Base-by-base conservation (phyloP, 345 rosid genomes). In the Rhizophora mangle region DNA sequence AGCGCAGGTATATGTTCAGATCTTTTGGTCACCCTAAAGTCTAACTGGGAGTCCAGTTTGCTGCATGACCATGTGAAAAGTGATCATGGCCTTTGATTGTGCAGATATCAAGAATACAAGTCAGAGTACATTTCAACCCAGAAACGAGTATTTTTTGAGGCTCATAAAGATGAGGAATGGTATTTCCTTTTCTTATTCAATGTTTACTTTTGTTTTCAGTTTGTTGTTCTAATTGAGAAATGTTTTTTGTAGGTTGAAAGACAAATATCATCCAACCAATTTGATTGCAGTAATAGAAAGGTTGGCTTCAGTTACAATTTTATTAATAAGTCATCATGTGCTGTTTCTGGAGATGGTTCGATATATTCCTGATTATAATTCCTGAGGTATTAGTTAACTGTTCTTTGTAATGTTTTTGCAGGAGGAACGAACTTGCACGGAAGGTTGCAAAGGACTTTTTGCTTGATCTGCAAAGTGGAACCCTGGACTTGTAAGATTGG, bases 221-320 rank as follows among this genome's bases (percentile, higher is more conserved):
- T 72, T 8, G 15, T 62, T 66, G 4, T 60, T 75, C 70, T 84
- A 54, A 78, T 49, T 62, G 24, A 32, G 62, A 34, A 36, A 63
- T 60, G 58, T 62, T 3, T n/a, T 56, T 24, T 80, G 72, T 82
- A 96, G 99, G 99, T 84, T 96, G 79, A 88, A 73, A 75, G 91
- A 90, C 80, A 92, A 90, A 76, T 96, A 92, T 72, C 99, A 96
- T 79, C 99, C 99, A 54, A 92, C 99, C 51, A 92, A 90, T 76
- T 74, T 92, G 72, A 72, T 92, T 29, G 46, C 86, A 31, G 96
- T 86, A 56, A 92, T 96, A 80, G 96, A 89, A 83, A 96, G 93
- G 98, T 92, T 54, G 75, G 81, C 46, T 59, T 26, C 57, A 18
- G 54, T 62, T 13, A 8, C 43, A 8, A 56, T 22, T 4, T 9